Conservation (phyloP, 2,329 filamentous ascomycete genomes). For the Sporothrix pseudoabietina region DNA sequence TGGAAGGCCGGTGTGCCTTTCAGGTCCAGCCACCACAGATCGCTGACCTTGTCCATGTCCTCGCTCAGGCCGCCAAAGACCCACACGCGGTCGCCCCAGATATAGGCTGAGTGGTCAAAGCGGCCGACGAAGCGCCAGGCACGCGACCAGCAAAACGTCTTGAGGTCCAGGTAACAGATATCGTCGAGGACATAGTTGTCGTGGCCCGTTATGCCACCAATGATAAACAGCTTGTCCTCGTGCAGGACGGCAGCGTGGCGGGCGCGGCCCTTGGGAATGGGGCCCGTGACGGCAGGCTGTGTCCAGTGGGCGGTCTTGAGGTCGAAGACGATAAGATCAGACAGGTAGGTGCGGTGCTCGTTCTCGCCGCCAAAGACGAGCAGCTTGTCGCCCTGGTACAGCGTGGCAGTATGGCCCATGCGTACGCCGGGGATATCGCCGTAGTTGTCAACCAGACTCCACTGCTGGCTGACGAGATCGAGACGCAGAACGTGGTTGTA, state of each 20-base stretch:
- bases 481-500: conserved; percentile 96
- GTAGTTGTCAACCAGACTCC: conserved; percentile 97
- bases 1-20: conserved; percentile 86
- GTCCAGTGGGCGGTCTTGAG: conserved; percentile 94
- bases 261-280: conserved; percentile 84
- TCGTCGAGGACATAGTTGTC: conserved; percentile 93
- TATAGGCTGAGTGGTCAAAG: conserved; percentile 93
- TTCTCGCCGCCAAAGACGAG: conserved; percentile 98
- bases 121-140: conserved; percentile 93
- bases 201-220: conserved; percentile 92
- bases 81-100: conserved; percentile 91
- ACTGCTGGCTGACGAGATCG: conserved; percentile 84
- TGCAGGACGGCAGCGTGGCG: conserved; percentile 92
- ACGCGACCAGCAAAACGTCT: conserved; percentile 96
- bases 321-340: conserved; percentile 94
- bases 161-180: conserved; percentile 93
- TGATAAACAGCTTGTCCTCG: conserved; percentile 94
- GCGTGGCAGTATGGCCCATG: conserved; percentile 94
- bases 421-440: conserved; percentile 95
- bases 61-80: conserved; percentile 93
- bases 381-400: conserved; percentile 94
- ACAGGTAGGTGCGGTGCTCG: conserved; percentile 92
- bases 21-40: conserved; percentile 96
- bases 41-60: conserved; percentile 95
- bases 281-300: conserved; percentile 82